Evolutionary conservation across 169 alveolate species (phyloP), one percentile per base, ranked within the genome.

Genomic region (Cryptosporidium ubiquitum): DNA sequence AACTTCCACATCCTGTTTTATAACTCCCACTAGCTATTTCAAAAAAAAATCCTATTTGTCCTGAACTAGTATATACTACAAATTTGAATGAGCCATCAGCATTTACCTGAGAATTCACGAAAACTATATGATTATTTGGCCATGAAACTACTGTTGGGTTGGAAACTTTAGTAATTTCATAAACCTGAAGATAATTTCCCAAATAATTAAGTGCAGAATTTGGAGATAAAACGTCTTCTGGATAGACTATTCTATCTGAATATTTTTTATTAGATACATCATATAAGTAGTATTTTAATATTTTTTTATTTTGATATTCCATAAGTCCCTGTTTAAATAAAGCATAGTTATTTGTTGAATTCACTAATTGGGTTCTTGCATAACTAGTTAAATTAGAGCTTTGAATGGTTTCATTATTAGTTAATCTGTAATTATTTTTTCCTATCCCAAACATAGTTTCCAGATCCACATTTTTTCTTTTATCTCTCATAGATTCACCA

Each of bases 121-220:
- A 79, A 23, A 79, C 89, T 12, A 79, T 61, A 33, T 79, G 89
- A 79, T 79, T 40, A 16, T 31, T 6, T 47, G 89, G 89, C 89
- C 89, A 79, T 40, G 79, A 44, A 26, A 55, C 23, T 35, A 73
- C 85, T 14, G 68, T 26, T 31, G 85, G 85, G 3, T 52, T 35
- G 1, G 85, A 73, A 3, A 35, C 69, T 18, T 55, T 58, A 29
- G 58, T 58, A 31, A 73, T 57, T 37, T 31, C 47, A 58, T 73
- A 73, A 23, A 31, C 35, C 1, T 6, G 5, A 20, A 57, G 0
- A 18, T 73, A 55, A 40, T 73, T 33, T 20, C 39, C 85, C 52
- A 73, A 51, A 57, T 73, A 73, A 55, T 73, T 73, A 12, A 31
- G 55, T 52, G 85, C 70, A 12, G 85, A 52, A 26, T 35, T 44